Evolutionary conservation across 768 basidiomycete species (phyloP), one percentile per base, ranked within the genome.

Genomic region (Boletus edulis): DNA sequence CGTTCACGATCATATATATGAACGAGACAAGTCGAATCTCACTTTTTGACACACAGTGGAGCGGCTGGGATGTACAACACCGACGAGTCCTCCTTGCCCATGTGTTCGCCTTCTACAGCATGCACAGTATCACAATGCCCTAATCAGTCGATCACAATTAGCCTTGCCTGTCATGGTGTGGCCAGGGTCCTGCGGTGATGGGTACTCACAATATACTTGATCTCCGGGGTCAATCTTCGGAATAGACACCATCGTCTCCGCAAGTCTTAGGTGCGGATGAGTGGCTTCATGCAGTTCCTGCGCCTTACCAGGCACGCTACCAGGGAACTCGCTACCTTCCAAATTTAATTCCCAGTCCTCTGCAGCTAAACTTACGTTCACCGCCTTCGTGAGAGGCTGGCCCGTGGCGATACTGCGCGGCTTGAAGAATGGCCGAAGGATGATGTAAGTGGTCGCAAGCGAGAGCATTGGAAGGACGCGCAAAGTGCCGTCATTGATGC

Each of bases 401-500:
- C 34, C 27, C 46, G 20, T 11, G 61, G 50, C 32, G 18, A 62
- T 52, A 14, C 34, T 18, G 7, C 62, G 58, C 5, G 75, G 77
- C 47, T 73, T 75, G 77, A 89, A 88, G 72, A 88, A 85, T 0
- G 86, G 86, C 10, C 87, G 79, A 0, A 88, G 75, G 18, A 87
- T 72, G 53, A 81, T 70, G 57, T 89, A 89, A 0, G 86, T 79
- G 0, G 82, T 78, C 8, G 82, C 70, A 18, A 84, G 75, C 0
- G 70, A 69, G 44, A 87, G 69, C 67, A 80, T 76, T 0, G 85
- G 85, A 40, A 83, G 77, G n/a, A 87, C 80, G 2, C 76, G 75
- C 1, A 88, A 74, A 0, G 86, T 87, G 13, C 87, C 87, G 63
- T 87, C 83, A 15, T 72, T 72, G 0, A 81, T 79, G 0, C 80